Evolutionary conservation across 1,284 basidiomycete species (phyloP), one percentile per base, ranked within the genome.

Genomic region (Abortiporus biennis): DNA sequence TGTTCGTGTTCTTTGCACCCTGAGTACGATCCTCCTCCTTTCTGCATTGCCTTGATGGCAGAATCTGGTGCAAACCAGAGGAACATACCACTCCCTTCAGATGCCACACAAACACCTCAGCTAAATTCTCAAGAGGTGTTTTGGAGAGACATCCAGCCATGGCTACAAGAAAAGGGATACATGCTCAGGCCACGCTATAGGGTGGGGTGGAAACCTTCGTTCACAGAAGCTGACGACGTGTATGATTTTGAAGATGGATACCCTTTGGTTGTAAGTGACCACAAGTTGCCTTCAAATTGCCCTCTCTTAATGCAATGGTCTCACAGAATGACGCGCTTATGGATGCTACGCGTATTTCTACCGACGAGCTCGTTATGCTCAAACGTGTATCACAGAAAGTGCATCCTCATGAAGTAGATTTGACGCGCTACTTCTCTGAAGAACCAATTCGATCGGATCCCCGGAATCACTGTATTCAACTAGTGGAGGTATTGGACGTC

Each of bases 201-300:
- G 24, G 48, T 49, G 3, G 55, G 42, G 15, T 62, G 59, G 60
- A 46, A 36, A 11, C 53, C 58, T 2, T 59, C 60, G 1, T 63
- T 31, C 1, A 53, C 48, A 1, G 25, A 42, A 1, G 47, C 35
- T 20, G 48, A 41, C 33, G 31, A 46, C 9, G 39, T 30, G 3
- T 32, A 25, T 21, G 17, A 42, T 22, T 43, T 32, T 33, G 49
- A 53, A 31, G 51, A 53, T 30, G 40, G 34, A 2, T 30, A 20
- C 23, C 32, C 17, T 20, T 22, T 31, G 5, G 16, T 3, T 12
- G 27, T 33, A 13, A 2, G 15, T 41, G 4, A 15, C 24, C 20
- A 32, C 31, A 13, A n/a, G n/a, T 15, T 17, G 31, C 4, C 15
- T 32, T 13, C n/a, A 24, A 8, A 13, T 19, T 4, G 34, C 16